Conservation (phyloP, 1,139 yeast genomes). For the Kodamaea ohmeri region DNA sequence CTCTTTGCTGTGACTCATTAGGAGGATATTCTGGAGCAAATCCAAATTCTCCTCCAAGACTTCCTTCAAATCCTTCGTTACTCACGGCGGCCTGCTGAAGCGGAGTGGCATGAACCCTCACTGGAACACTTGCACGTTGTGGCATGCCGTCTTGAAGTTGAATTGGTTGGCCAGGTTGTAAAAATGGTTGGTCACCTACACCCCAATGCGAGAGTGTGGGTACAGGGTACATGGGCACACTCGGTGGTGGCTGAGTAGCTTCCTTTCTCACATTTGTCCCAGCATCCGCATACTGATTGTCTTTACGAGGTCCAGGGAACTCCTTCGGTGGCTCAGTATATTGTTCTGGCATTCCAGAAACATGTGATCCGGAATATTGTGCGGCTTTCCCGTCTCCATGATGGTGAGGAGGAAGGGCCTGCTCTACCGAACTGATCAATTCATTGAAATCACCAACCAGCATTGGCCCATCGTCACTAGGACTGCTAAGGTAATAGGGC, state of each 20-base stretch:
- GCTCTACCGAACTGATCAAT: slow-evolving; percentile 6
- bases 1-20: background rate
- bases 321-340: no score
- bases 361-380: background rate
- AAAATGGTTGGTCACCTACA: background rate
- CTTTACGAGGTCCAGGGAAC: no score
- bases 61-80: background rate
- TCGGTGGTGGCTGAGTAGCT: background rate
- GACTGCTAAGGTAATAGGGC: slow-evolving; percentile 39
- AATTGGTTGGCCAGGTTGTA: background rate
- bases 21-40: background rate
- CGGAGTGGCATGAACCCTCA: background rate
- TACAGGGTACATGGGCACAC: background rate
- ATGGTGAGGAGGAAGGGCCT: slow-evolving; percentile 3
- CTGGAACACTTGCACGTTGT: background rate
- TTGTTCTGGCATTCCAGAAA: background rate
- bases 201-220: slow-evolving; percentile 2
- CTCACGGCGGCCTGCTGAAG: background rate
- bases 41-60: background rate
- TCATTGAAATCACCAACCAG: slow-evolving; percentile 9
- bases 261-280: no score
- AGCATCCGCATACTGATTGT: no score
- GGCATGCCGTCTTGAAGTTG: background rate
- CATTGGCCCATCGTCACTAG: slow-evolving; percentile 26
- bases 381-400: background rate